These are phyloP conservation scores for Amanita polypyramis DNA, from an alignment of 768 basidiomycete genomes.

Conservation along the genomic window DNA sequence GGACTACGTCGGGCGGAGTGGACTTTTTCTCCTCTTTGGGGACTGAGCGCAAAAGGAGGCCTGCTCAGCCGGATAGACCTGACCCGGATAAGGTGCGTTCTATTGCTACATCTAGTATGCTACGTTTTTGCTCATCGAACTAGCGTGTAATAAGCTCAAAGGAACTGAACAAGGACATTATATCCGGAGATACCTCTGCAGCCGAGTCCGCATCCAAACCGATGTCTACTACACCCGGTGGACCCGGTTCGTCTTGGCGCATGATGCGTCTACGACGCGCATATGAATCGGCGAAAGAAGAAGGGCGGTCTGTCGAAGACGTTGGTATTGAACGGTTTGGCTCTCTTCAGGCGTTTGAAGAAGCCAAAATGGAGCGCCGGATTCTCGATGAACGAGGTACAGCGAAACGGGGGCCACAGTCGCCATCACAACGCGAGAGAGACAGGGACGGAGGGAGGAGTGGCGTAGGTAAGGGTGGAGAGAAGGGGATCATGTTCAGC, in stretches of 20 bases:
- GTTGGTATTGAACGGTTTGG: constrained; percentile 87
- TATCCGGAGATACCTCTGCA: constrained; percentile 27
- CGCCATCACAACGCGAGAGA: constrained; percentile 23
- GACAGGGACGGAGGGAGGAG: constrained; percentile 19
- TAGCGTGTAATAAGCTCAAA: constrained; percentile 52
- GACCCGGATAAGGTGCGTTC: constrained; percentile 61
- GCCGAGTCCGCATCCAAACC: constrained; percentile 30
- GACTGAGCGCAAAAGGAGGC: constrained; percentile 59
- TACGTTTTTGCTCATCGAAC: neutral
- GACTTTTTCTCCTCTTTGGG: constrained; percentile 92
- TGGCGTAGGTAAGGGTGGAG: constrained; percentile 14
- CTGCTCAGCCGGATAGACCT: constrained; percentile 43
- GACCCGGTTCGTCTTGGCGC: constrained; percentile 91
- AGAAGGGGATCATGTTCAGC: constrained; percentile 57
- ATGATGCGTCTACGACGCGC: constrained; percentile 93
- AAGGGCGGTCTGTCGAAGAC: constrained; percentile 58
- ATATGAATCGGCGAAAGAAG: constrained; percentile 86
- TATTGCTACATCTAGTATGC: neutral
- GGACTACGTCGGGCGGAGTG: constrained; percentile 45
- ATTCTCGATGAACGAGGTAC: constrained; percentile 77
- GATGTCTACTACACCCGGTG: constrained; percentile 62
- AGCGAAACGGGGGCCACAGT: constrained; percentile 33
- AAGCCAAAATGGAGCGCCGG: constrained; percentile 78
- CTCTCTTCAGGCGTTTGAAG: constrained; percentile 74
- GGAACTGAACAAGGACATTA: constrained; percentile 54